A percentile compares a stretch with the other conserved stretches of the same genome.
Evolutionary conservation across 305 asterid genomes (phyloP).

Genomic region (Fraxinus velutina): DNA sequence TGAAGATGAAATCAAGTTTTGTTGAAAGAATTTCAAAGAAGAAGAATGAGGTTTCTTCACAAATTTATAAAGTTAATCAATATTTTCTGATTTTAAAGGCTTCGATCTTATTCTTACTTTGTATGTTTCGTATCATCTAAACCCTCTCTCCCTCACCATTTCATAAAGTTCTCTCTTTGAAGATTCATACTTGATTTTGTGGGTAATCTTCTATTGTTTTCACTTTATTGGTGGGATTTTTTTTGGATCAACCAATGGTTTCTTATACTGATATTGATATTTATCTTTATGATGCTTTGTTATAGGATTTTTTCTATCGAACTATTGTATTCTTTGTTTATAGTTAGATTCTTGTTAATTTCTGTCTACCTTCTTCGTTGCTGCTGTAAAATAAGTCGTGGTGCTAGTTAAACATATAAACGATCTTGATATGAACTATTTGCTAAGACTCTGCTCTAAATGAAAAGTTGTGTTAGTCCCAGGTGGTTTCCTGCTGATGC

Average conservation of each 20-base stretch:
- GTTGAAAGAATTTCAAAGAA: too few species aligned
- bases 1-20: too few species aligned
- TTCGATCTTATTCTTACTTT: too few species aligned
- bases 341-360: not conserved
- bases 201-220: slow-evolving; percentile 20
- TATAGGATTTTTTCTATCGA: not conserved
- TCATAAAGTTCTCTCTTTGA: not conserved
- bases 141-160: not conserved
- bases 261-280: not conserved
- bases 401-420: not conserved
- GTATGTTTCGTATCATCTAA: not conserved
- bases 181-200: not conserved
- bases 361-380: not conserved
- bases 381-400: not conserved
- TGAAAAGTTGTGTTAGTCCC: not conserved
- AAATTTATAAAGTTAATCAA: too few species aligned
- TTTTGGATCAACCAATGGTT: not conserved
- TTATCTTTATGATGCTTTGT: not conserved
- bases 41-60: too few species aligned
- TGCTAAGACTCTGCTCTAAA: not conserved
- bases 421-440: not conserved
- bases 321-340: too few species aligned
- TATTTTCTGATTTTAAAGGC: too few species aligned
- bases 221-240: not conserved
- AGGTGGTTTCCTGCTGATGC: not conserved